Evolutionary conservation across 257 asterid genomes (phyloP), one percentile per base, ranked within the genome.

Genomic region (Solanum appendiculatum): DNA sequence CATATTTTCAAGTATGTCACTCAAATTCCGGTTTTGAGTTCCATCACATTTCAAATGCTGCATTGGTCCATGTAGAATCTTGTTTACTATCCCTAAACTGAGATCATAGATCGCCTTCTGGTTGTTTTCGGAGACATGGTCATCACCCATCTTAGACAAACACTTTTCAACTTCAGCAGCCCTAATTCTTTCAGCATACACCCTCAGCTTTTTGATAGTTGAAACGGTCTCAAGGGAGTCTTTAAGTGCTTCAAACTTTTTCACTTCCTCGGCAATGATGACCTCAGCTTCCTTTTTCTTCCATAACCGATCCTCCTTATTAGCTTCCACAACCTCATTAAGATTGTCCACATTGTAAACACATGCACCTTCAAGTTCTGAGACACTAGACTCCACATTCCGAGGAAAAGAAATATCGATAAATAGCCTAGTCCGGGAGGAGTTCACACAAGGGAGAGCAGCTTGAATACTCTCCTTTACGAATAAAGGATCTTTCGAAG

Each of bases 51-150:
- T 87, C 90, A 94, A 81, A 91, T 96, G 98, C 88, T 96, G 94
- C 98, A 95, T 94, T 36, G 99, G 99, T 58, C 98, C 98, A 64
- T 93, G 96, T 39, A 95, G 96, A 80, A 96, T 91, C 92, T 94
- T 93, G 91, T 95, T 96, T 80, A 94, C 91, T 42, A 94, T 94
- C 44, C 93, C 98, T 9, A 85, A 3, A 89, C 96, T 96, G 25
- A 96, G 89, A 89, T 94, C 98, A 82, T 90, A 87, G 58, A 94
- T 88, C 27, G 96, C 99, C 87, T 94, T 94, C 95, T 93, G 94
- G 86, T 93, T 70, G 87, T 87, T 89, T 86, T 92, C 84, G 12
- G 99, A 60, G 87, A 96, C 20, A 44, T 90, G 0, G 14, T 13
- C 93, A 69, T 90, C 92, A 1, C 97, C 97, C 89, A 94, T 84